A percentile compares a stretch with the other conserved stretches of the same genome.
Conservation (phyloP, 176 grass and related monocot genomes). For the Carex littledalei region DNA sequence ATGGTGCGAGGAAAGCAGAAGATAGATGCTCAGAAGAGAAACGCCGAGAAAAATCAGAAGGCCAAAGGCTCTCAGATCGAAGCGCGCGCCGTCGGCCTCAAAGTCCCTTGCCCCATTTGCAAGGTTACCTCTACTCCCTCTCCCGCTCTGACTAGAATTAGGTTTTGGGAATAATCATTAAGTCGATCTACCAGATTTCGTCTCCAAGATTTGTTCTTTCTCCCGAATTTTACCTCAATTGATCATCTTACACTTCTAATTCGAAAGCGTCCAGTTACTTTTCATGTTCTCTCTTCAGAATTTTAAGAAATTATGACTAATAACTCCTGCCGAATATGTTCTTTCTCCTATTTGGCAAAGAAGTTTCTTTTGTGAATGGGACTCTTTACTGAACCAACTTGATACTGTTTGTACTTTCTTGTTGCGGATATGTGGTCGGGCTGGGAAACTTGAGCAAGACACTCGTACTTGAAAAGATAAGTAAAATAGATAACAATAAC, state of each 20-base stretch:
- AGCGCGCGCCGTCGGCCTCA: slow-evolving; percentile 86
- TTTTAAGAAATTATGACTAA: background rate
- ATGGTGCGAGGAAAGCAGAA: slow-evolving; percentile 99
- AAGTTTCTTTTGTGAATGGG: background rate
- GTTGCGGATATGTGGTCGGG: background rate
- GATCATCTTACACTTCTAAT: background rate
- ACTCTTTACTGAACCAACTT: background rate
- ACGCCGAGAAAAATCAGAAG: slow-evolving; percentile 92
- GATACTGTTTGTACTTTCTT: background rate
- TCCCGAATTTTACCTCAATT: background rate
- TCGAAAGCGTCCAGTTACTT: background rate
- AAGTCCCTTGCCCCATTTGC: slow-evolving; percentile 84
- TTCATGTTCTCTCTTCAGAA: background rate
- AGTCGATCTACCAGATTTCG: background rate
- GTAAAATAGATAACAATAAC: background rate
- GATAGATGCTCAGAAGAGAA: slow-evolving; percentile 87
- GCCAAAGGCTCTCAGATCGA: slow-evolving; percentile 85
- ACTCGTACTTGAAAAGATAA: background rate
- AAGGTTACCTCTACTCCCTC: slow-evolving; percentile 40
- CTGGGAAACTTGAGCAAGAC: background rate
- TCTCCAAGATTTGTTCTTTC: background rate
- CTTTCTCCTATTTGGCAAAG: background rate
- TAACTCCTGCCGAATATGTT: background rate
- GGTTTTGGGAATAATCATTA: background rate
- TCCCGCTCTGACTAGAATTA: background rate